Evolutionary conservation across 2,329 filamentous ascomycete genomes (phyloP).

Genomic region (Colletotrichum sp.): DNA sequence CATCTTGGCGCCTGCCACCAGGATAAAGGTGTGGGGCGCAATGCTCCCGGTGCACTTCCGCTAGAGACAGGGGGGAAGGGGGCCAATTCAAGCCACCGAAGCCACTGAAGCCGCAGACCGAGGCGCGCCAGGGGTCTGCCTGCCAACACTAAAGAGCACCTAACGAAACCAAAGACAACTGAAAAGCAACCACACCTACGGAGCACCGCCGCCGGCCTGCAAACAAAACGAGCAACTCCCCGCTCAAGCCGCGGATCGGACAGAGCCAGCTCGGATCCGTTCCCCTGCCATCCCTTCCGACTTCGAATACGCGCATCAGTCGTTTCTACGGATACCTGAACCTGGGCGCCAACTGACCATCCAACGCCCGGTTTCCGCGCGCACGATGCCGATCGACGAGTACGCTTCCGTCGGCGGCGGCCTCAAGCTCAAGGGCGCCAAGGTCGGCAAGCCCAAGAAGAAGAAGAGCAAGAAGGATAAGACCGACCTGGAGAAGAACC

Average conservation of each 20-base stretch:
- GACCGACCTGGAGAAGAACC: conserved; percentile 51
- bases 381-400: conserved; percentile 73
- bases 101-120: neutral
- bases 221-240: neutral
- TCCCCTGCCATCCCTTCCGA: neutral
- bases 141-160: neutral
- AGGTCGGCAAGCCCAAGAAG: conserved; percentile 67
- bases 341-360: neutral
- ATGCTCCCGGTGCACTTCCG: neutral
- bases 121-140: neutral
- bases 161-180: neutral
- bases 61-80: neutral
- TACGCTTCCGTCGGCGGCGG: conserved; percentile 74
- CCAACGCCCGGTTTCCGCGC: neutral
- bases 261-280: neutral
- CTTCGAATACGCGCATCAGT: neutral
- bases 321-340: neutral
- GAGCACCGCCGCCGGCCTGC: neutral
- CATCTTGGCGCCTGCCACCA: conserved; percentile 13
- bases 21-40: conserved; percentile 2
- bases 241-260: neutral
- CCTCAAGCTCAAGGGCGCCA: conserved; percentile 83
- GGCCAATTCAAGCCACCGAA: neutral
- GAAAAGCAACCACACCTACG: neutral
- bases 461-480: conserved; percentile 67